A percentile compares a stretch with the other conserved stretches of the same genome.
Conservation (phyloP, 768 basidiomycete species). For the Symmetrospora coprosmae region DNA sequence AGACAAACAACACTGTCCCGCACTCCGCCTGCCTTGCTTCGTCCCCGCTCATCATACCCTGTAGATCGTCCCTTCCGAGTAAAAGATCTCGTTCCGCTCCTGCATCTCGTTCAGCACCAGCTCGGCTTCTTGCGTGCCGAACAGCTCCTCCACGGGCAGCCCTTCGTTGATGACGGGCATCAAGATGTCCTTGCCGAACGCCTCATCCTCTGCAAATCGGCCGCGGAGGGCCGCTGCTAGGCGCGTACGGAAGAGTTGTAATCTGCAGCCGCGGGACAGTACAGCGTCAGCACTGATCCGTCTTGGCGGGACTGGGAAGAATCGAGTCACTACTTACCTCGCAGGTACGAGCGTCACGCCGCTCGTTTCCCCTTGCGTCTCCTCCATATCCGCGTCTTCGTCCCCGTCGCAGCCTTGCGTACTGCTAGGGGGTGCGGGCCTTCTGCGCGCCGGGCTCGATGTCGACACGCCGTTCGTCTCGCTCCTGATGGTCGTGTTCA, state of each 20-base stretch:
- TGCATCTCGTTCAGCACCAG: conserved; percentile 58
- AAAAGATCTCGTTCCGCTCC: conserved; percentile 68
- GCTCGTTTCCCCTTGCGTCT: conserved; percentile 9
- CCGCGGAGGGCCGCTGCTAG: conserved; percentile 59
- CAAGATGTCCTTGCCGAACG: conserved; percentile 55
- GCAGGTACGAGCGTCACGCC: background rate
- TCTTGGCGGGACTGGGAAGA: background rate
- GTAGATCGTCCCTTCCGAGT: conserved; percentile 73
- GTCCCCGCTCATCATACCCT: too few species aligned
- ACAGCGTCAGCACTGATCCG: background rate
- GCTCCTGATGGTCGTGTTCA: conserved; percentile 24
- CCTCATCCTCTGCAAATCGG: conserved; percentile 59
- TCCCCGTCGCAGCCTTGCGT: background rate
- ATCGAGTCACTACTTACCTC: background rate
- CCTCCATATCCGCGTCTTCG: conserved; percentile 21
- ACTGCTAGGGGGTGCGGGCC: background rate
- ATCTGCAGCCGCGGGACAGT: conserved; percentile 40
- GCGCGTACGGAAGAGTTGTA: conserved; percentile 64
- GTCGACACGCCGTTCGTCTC: background rate
- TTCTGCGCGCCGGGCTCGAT: background rate
- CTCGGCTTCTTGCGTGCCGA: conserved; percentile 67
- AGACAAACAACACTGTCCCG: too few species aligned
- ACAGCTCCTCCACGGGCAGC: conserved; percentile 52
- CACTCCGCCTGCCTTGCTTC: too few species aligned
- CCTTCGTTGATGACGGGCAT: conserved; percentile 65